These are phyloP conservation scores for Smallanthus sonchifolius DNA, from an alignment of 129 eudicot species.

Conservation along the genomic window DNA sequence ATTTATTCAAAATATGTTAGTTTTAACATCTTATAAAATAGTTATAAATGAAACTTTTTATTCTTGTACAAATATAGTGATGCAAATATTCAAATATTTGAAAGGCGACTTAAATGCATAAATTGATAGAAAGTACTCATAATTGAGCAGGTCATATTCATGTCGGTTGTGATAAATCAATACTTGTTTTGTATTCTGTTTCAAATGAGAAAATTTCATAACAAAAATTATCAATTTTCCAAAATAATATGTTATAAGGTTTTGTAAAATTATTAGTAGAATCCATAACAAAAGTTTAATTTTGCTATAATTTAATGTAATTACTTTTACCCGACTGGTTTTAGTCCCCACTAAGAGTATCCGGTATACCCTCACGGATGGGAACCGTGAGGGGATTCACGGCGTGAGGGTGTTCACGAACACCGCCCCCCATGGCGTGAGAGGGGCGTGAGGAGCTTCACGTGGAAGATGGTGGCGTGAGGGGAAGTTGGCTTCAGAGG, in stretches of 20 bases:
- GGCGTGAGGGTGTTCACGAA: too few relatives aligned
- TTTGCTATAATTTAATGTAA: neutral
- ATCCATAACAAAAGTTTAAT: neutral
- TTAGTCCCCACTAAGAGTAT: neutral
- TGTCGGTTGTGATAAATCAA: neutral
- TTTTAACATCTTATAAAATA: conserved; percentile 4
- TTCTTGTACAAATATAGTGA: conserved; percentile 4
- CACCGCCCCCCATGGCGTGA: too few relatives aligned
- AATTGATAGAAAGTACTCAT: neutral
- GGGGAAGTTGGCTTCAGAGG: too few relatives aligned
- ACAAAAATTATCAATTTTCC: neutral
- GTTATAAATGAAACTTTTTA: neutral
- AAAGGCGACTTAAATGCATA: conserved; percentile 4
- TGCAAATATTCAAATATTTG: conserved; percentile 8
- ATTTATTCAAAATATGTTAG: neutral
- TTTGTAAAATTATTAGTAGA: neutral
- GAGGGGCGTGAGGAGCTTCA: too few relatives aligned
- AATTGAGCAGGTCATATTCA: neutral
- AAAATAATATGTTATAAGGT: neutral
- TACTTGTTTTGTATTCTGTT: neutral
- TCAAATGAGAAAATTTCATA: neutral
- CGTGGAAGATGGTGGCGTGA: too few relatives aligned
- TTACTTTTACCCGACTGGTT: neutral
- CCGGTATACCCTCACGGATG: too few relatives aligned
- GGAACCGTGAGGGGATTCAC: too few relatives aligned